Base-by-base conservation (phyloP, 768 basidiomycete genomes). In the Leccinellum rugosiceps region DNA sequence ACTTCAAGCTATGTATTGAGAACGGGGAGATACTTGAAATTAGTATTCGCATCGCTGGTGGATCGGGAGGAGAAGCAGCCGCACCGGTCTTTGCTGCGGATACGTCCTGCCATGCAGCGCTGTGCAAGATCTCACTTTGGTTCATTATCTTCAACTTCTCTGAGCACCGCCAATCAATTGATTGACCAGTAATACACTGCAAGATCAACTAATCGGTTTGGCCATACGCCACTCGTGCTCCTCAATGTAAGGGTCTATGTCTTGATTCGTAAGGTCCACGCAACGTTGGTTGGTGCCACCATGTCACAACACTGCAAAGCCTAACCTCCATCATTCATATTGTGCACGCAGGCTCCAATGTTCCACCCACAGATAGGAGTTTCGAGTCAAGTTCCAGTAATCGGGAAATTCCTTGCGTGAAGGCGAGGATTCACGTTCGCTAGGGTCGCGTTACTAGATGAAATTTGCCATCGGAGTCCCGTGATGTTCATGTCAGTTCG, bases 41-140 rank as follows among this genome's bases (percentile, higher is more conserved):
- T 38, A 66, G 43, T 58, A 56, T 30, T 50, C 58, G 35, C 35
- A 38, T 38, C 30, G 17, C 21, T 21, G 8, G 63, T 58, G 56
- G 56, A 59, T 58, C 45, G 46, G 57, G 30, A 45, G 34, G 17
- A 38, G 35, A 21, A 67, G 68, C 67, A 68, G 60, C 17, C 17
- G 58, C 64, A 66, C 62, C 34, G 63, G 60, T 67, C 49, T 50
- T 31, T 55, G 11, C 60, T 52, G 53, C 56, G 49, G 25, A 49
- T 17, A 51, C 34, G 13, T 46, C 32, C 35, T 38, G 17, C 35
- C 35, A 38, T 17, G 35, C 17, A 52, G 26, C 26, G 54, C 53
- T 58, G 56, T 58, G 52, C 31, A 14, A 38, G 45, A 30, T 30
- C 46, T 26, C 38, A 3, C 28, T 59, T n/a, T 59, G 17, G 35